Conservation (phyloP, 306 rosid genomes). For the Elaeagnus macrophylla region DNA sequence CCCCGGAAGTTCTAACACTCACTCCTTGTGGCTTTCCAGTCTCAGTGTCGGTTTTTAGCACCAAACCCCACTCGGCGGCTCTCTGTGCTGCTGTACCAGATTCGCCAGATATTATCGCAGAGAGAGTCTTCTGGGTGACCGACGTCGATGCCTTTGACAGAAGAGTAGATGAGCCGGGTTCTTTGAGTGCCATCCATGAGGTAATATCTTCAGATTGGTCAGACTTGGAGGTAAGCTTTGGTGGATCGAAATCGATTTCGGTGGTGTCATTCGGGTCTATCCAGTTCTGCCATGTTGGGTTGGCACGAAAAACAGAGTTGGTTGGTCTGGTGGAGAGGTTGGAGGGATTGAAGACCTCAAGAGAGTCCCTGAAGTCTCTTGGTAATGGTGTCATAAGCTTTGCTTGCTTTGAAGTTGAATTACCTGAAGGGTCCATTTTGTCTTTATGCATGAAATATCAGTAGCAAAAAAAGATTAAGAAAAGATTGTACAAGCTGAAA, state of each 20-base stretch:
- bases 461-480: background rate
- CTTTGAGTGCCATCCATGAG: slow-evolving; percentile 89
- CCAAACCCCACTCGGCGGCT: slow-evolving; percentile 95
- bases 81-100: slow-evolving; percentile 54
- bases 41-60: slow-evolving; percentile 65
- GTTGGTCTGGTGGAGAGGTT: slow-evolving; percentile 23
- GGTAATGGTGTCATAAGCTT: slow-evolving; percentile 32
- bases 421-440: slow-evolving; percentile 38
- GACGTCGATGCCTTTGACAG: slow-evolving; percentile 7
- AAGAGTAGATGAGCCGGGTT: slow-evolving; percentile 23
- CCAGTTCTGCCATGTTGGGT: slow-evolving; percentile 43
- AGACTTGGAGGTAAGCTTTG: slow-evolving; percentile 15
- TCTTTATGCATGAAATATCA: slow-evolving; percentile 24
- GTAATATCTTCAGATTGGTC: slow-evolving; percentile 31
- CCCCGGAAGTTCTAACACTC: slow-evolving; percentile 54
- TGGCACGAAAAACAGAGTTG: slow-evolving; percentile 25
- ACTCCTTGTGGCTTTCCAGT: slow-evolving; percentile 86
- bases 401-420: slow-evolving; percentile 24
- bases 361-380: slow-evolving; percentile 74
- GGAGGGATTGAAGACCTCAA: slow-evolving; percentile 84
- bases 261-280: slow-evolving; percentile 15
- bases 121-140: slow-evolving; percentile 21
- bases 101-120: slow-evolving; percentile 22
- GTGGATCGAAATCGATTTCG: slow-evolving; percentile 13
- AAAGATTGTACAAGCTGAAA: background rate